A percentile compares a stretch with the other conserved stretches of the same genome.
These are phyloP conservation scores for Suillus fuscotomentosus DNA, from an alignment of 768 basidiomycete genomes.

Conservation along the genomic window DNA sequence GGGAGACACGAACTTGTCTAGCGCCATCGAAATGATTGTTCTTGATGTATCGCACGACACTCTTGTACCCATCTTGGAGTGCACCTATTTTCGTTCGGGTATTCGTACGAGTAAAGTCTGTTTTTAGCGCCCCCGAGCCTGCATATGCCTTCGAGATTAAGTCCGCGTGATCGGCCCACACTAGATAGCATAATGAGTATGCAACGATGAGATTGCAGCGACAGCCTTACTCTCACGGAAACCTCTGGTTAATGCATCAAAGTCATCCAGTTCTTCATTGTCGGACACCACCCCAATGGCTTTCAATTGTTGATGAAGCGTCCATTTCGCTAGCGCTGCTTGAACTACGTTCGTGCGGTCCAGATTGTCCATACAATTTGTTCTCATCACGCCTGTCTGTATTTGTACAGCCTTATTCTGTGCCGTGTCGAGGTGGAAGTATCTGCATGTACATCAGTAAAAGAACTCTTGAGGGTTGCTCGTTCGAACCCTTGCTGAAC, in stretches of 20 bases:
- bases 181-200: constrained; percentile 39
- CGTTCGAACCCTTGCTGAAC: constrained; percentile 57
- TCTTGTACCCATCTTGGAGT: constrained; percentile 86
- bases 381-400: constrained; percentile 81
- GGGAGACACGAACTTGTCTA: constrained; percentile 57
- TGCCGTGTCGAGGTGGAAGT: constrained; percentile 68
- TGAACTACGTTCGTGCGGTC: constrained; percentile 98
- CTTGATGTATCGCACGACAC: constrained; percentile 81
- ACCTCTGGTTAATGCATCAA: constrained; percentile 72
- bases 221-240: constrained; percentile 80
- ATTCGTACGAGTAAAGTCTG: constrained; percentile 94
- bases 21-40: constrained; percentile 98
- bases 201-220: neutral
- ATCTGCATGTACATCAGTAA: constrained; percentile 44
- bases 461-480: neutral
- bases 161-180: constrained; percentile 98
- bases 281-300: constrained; percentile 68
- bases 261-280: constrained; percentile 77
- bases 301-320: constrained; percentile 74
- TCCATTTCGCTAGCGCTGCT: constrained; percentile 85
- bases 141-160: constrained; percentile 86
- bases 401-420: constrained; percentile 46
- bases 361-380: constrained; percentile 97
- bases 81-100: constrained; percentile 79
- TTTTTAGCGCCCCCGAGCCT: constrained; percentile 94